A percentile compares a stretch with the other conserved stretches of the same genome.
Conservation (phyloP, 495 filamentous ascomycete genomes). For the Daldinia caldariorum region DNA sequence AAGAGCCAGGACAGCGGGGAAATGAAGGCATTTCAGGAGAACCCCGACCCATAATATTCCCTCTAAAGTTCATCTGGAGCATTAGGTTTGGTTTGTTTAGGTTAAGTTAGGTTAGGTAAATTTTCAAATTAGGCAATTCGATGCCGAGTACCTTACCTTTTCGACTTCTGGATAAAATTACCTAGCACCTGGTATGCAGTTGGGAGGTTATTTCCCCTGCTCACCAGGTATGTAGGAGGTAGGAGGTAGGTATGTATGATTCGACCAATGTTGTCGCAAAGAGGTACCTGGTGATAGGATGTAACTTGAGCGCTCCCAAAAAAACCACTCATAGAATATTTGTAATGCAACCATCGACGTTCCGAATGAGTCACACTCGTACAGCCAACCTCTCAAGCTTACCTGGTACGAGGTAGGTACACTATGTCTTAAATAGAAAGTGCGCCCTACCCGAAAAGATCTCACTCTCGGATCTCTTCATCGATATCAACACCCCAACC, state of each 20-base stretch:
- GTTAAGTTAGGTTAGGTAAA: neutral
- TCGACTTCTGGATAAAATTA: too few species aligned
- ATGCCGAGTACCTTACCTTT: neutral
- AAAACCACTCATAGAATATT: neutral
- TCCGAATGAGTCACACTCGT: neutral
- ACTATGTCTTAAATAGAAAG: neutral
- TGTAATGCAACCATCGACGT: neutral
- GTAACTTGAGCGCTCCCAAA: neutral
- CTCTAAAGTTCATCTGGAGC: neutral
- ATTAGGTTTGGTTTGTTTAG: too few species aligned
- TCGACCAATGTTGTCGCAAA: neutral
- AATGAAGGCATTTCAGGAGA: neutral
- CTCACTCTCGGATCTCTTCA: neutral
- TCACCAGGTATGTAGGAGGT: too few species aligned
- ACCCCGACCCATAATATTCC: neutral
- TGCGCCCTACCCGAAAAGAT: neutral
- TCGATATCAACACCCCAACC: neutral
- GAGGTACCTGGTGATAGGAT: neutral
- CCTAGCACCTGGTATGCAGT: too few species aligned
- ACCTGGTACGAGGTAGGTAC: too few species aligned
- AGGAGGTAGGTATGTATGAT: neutral
- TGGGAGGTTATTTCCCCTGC: neutral
- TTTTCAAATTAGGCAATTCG: neutral
- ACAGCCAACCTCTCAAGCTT: neutral
- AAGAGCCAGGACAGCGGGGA: neutral